Evolutionary conservation across 352 stramenopile genomes (phyloP).

Genomic region (Elongisporangium prolatum): DNA sequence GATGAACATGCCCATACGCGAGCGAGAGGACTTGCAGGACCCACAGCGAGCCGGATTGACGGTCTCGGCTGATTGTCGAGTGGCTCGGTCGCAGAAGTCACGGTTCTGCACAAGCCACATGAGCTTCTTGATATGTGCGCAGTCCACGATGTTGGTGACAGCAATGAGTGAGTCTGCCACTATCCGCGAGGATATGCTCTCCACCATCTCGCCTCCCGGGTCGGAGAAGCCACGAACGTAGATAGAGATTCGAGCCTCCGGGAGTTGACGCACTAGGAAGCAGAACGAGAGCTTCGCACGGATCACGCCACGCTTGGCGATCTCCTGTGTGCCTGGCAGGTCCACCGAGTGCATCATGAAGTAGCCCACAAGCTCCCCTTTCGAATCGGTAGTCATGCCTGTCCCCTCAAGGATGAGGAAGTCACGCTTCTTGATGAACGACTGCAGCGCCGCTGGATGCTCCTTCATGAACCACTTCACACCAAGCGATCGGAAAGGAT

Average conservation of each 20-base stretch:
- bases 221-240: constrained; percentile 41
- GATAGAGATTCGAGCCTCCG: neutral
- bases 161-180: constrained; percentile 37
- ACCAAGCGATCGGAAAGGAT: constrained; percentile 4
- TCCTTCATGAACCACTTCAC: constrained; percentile 13
- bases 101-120: constrained; percentile 41
- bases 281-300: constrained; percentile 43
- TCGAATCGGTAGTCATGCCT: constrained; percentile 5
- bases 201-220: constrained; percentile 36
- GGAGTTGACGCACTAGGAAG: constrained; percentile 32
- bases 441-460: constrained; percentile 14
- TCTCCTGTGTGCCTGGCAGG: constrained; percentile 14
- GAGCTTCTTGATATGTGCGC: constrained; percentile 56
- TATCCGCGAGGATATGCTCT: constrained; percentile 31
- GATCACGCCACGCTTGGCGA: constrained; percentile 37
- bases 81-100: constrained; percentile 2
- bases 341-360: constrained; percentile 13
- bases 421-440: constrained; percentile 6
- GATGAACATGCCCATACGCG: constrained; percentile 18
- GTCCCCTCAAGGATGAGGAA: constrained; percentile 7
- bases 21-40: constrained; percentile 22
- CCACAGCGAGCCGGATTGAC: constrained; percentile 8
- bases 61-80: neutral
- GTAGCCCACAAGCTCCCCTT: constrained; percentile 8
- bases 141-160: constrained; percentile 35